A percentile compares a stretch with the other conserved stretches of the same genome.
Evolutionary conservation across 306 rosid genomes (phyloP).

Genomic region (Boehmeria nivea): DNA sequence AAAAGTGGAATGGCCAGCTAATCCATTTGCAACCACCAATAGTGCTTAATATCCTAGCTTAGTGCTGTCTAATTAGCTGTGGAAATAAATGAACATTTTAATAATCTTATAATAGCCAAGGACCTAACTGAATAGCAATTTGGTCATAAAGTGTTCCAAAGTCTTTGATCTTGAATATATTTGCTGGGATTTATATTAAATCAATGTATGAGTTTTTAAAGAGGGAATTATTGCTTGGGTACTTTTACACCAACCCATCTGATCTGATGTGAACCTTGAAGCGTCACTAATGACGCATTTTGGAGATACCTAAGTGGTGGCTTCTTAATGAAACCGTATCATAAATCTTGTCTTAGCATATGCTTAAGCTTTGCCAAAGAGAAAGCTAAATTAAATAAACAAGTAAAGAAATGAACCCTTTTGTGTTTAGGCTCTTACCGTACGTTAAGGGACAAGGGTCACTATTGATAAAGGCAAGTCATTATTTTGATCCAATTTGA

Average conservation of each 20-base stretch:
- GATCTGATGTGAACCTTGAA: too few species aligned
- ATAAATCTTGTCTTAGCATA: not conserved
- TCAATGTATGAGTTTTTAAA: not conserved
- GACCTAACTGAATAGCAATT: not conserved
- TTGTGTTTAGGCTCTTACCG: not conserved
- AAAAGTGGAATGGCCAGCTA: constrained; percentile 17
- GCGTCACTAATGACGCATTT: constrained; percentile 17
- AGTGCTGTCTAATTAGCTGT: constrained; percentile 1
- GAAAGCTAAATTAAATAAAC: not conserved
- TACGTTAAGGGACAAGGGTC: too few species aligned
- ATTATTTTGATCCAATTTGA: too few species aligned
- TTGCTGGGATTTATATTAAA: not conserved
- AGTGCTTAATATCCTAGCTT: not conserved
- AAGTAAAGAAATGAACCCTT: not conserved
- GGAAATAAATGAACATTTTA: too few species aligned
- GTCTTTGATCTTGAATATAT: not conserved
- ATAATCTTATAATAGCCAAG: too few species aligned
- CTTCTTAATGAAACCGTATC: not conserved
- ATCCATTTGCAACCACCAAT: not conserved
- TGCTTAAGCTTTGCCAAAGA: not conserved
- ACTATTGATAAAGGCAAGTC: not conserved
- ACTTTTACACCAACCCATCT: not conserved
- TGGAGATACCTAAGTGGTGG: not conserved
- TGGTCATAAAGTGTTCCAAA: not conserved
- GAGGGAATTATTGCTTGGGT: too few species aligned